Base-by-base conservation (phyloP, 1,139 yeast genomes). In the Kurtzmaniella quercitrusa region DNA sequence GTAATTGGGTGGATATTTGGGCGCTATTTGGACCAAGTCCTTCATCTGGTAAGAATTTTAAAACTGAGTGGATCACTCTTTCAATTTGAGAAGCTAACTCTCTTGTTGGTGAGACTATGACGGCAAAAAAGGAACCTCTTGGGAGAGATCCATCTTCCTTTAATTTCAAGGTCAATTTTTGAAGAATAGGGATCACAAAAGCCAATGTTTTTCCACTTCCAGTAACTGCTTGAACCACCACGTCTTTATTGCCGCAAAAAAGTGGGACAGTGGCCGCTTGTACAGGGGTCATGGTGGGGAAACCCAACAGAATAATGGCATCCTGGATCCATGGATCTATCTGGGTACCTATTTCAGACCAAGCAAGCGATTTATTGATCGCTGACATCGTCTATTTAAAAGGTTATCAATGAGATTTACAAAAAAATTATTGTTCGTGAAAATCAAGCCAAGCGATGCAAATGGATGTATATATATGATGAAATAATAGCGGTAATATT, bases 161-260 rank as follows among this genome's bases (percentile, higher is more conserved):
- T 26, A 63, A 45, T 15, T 59, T 48, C 33, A 56, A 60, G 36
- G 75, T 63, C 28, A 84, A 63, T 60, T 79, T 80, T 53, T 89
- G 93, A 19, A 91, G 59, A 2, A 89, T 76, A 0, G 98, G 98
- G 3, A 93, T 74, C 7, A 81, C 80, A 63, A 86, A 93, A 2
- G 98, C 88, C 28, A 91, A 63, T 0, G 98, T 93, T 59, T 93
- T 93, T 7, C 98, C 98, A 0, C 98, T 89, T 0, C 98, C 98
- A 0, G 98, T 93, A 2, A 89, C 96, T 0, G 98, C 89, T 57
- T 91, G 96, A 2, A 89, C 97, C 8, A 94, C 95, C 8, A 93
- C 98, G 64, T 93, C 98, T 57, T 93, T 93, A 55, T 91, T 86
- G n/a, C 84, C 84, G 38, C 85, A 65, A 52, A 94, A 79, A 42